Evolutionary conservation across 2,329 filamentous ascomycete species (phyloP).

Genomic region (Pestalotiopsis sp.): DNA sequence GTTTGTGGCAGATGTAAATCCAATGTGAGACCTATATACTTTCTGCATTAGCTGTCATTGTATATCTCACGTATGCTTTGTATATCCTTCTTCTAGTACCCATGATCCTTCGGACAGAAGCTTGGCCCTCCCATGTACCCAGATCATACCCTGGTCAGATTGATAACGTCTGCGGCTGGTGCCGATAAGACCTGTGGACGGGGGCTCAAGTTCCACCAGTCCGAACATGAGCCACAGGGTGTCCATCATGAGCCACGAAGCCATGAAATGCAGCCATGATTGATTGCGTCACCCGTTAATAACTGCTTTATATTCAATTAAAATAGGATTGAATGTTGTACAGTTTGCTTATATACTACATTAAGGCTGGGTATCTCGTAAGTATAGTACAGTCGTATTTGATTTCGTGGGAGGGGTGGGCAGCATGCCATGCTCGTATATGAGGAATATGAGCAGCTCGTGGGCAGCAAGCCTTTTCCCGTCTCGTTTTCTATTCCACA

Average conservation of each 20-base stretch:
- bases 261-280: background rate
- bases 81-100: background rate
- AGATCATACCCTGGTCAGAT: background rate
- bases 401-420: background rate
- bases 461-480: too few species aligned
- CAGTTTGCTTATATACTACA: background rate
- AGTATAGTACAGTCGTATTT: background rate
- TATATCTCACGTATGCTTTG: too few species aligned
- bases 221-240: background rate
- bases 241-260: background rate
- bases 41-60: background rate
- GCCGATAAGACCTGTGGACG: background rate
- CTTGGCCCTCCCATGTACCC: background rate
- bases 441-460: too few species aligned
- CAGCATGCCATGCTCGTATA: background rate
- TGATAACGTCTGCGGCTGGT: background rate
- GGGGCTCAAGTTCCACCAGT: background rate
- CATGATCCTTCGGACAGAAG: background rate
- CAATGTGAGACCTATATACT: background rate
- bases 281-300: background rate
- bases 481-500: background rate
- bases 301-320: too few species aligned
- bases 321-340: background rate
- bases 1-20: too few species aligned
- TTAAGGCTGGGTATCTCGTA: background rate